A percentile compares a stretch with the other conserved stretches of the same genome.
phyloP scores from a whole-genome alignment of 352 stramenopile genomes.

The Phytopythium helicoides region DNA sequence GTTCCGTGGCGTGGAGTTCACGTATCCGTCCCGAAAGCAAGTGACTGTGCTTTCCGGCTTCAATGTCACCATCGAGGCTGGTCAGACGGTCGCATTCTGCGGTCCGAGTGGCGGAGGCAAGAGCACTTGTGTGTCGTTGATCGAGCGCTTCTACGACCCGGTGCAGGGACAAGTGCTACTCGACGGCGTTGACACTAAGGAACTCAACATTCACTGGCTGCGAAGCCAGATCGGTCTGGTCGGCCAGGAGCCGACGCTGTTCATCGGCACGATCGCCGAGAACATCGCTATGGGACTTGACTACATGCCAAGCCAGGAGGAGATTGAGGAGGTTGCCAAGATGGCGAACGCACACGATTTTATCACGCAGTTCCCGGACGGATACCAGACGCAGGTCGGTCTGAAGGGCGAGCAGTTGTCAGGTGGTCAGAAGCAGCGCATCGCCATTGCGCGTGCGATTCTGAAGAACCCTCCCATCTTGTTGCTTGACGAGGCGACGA shows the following conservation, averaged over 20 bases:
- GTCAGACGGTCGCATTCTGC: too few relatives aligned
- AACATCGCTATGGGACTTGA: constrained; percentile 57
- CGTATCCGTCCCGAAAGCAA: constrained; percentile 64
- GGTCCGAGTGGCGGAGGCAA: too few relatives aligned
- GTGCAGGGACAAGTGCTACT: constrained; percentile 54
- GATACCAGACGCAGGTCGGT: constrained; percentile 92
- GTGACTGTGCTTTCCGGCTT: constrained; percentile 80
- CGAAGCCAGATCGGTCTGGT: constrained; percentile 61
- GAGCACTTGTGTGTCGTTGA: too few relatives aligned
- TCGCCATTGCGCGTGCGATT: constrained; percentile 91
- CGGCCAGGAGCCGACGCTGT: constrained; percentile 54
- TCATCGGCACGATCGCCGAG: too few relatives aligned
- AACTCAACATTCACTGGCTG: constrained; percentile 64
- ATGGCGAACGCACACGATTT: constrained; percentile 93
- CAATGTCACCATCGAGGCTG: constrained; percentile 72
- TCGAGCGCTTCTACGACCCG: too few relatives aligned
- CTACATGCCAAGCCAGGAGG: constrained; percentile 35
- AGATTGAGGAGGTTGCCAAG: constrained; percentile 84
- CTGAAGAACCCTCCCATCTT: constrained; percentile 88
- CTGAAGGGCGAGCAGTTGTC: constrained; percentile 88
- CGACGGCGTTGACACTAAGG: constrained; percentile 69
- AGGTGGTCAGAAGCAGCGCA: constrained; percentile 72
- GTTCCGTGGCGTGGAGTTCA: constrained; percentile 71
- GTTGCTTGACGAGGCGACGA: constrained; percentile 91
- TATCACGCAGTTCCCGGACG: constrained; percentile 87